phyloP scores from a whole-genome alignment of 1,139 yeast species.

The Candida sp. region DNA sequence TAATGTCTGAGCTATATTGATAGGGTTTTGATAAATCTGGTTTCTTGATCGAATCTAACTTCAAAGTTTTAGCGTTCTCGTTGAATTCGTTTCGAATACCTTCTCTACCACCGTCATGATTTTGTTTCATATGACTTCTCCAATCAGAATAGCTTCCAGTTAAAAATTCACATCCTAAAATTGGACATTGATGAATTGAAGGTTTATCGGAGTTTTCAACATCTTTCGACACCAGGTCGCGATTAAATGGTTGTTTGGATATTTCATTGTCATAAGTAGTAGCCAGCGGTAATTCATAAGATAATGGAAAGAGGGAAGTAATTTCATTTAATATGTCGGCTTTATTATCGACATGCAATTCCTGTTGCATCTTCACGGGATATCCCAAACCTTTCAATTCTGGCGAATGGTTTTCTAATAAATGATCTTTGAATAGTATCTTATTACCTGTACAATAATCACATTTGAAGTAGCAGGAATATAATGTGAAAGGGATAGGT shows the following conservation, averaged over 20 bases:
- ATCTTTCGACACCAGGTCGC: conserved; percentile 3
- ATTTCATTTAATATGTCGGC: conserved; percentile 10
- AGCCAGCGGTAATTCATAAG: conserved; percentile 15
- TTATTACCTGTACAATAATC: conserved; percentile 30
- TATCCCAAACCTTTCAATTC: conserved; percentile 29
- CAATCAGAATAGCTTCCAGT: conserved; percentile 36
- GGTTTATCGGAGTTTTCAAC: conserved; percentile 12
- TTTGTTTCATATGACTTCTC: conserved; percentile 26
- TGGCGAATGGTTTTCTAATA: conserved; percentile 22
- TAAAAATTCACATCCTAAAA: conserved; percentile 40
- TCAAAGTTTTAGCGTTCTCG: not conserved
- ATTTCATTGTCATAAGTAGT: not conserved
- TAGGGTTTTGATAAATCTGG: not conserved
- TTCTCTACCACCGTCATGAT: conserved; percentile 12
- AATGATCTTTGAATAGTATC: conserved; percentile 26
- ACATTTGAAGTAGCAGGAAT: conserved; percentile 20
- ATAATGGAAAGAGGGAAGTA: conserved; percentile 24
- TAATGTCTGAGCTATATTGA: not conserved
- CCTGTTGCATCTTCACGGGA: conserved; percentile 18
- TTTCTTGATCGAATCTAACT: not conserved
- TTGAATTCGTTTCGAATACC: not conserved
- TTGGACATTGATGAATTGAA: conserved; percentile 24
- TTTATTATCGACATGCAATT: conserved; percentile 5
- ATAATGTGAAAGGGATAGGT: not conserved
- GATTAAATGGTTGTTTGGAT: not conserved